These are phyloP conservation scores for Croton setiger DNA, from an alignment of 441 rosid genomes.

Conservation along the genomic window DNA sequence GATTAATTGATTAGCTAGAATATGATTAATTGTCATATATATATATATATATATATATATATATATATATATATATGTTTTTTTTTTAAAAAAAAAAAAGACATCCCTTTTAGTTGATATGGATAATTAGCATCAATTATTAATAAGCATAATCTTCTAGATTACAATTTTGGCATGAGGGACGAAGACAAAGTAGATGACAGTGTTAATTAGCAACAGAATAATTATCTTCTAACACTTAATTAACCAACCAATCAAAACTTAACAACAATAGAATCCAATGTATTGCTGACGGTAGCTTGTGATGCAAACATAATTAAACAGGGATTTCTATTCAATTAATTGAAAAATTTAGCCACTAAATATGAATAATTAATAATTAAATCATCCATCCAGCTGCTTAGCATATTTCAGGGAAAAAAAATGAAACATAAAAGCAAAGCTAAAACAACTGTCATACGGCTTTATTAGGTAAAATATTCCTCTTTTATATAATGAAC, in stretches of 20 bases:
- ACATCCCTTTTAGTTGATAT: not conserved
- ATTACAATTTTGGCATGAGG: slow-evolving; percentile 21
- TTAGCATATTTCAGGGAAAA: slow-evolving; percentile 25
- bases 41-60: no score
- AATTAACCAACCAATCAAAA: slow-evolving; percentile 26
- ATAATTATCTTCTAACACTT: slow-evolving; percentile 24
- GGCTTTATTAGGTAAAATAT: slow-evolving; percentile 44
- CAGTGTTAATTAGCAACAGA: not conserved
- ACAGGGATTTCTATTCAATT: not conserved
- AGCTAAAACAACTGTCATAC: slow-evolving; percentile 33
- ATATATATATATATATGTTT: no score
- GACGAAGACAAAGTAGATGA: slow-evolving; percentile 20
- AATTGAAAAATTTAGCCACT: slow-evolving; percentile 38
- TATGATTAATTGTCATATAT: no score
- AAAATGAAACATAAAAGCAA: slow-evolving; percentile 30
- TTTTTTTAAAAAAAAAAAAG: not conserved
- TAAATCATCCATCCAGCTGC: slow-evolving; percentile 42
- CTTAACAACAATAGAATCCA: slow-evolving; percentile 29
- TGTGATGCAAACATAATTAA: slow-evolving; percentile 7
- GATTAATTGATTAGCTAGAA: no score
- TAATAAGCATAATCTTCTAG: slow-evolving; percentile 19
- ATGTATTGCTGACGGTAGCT: slow-evolving; percentile 21
- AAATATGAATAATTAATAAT: slow-evolving; percentile 18
- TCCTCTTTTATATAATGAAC: slow-evolving; percentile 21
- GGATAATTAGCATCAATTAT: not conserved